A percentile compares a stretch with the other conserved stretches of the same genome.
Evolutionary conservation across 2,329 filamentous ascomycete species (phyloP).

Genomic region (Teratosphaeriaceae sp.): DNA sequence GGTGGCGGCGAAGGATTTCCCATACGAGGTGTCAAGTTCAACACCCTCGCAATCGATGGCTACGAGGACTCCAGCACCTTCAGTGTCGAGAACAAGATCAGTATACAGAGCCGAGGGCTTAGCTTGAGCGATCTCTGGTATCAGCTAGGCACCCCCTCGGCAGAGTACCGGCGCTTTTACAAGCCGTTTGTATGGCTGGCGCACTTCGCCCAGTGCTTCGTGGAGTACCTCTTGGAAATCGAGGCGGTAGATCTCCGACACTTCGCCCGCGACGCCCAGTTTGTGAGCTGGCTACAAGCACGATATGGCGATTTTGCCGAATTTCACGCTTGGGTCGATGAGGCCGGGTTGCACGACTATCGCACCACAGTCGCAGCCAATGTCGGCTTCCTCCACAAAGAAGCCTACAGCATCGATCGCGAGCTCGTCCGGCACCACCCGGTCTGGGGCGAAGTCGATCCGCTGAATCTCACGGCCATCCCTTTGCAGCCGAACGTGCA

Average conservation of each 20-base stretch:
- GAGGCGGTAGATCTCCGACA: slow-evolving; percentile 44
- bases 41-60: slow-evolving; percentile 56
- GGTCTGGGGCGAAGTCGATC: slow-evolving; percentile 34
- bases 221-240: slow-evolving; percentile 53
- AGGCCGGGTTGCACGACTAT: slow-evolving; percentile 49
- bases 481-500: slow-evolving; percentile 17
- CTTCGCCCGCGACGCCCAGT: slow-evolving; percentile 37
- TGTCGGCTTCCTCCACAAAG: slow-evolving; percentile 58
- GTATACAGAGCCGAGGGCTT: slow-evolving; percentile 51
- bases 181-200: slow-evolving; percentile 63
- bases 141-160: slow-evolving; percentile 48
- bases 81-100: slow-evolving; percentile 41
- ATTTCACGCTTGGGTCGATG: slow-evolving; percentile 44
- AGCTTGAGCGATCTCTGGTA: slow-evolving; percentile 52
- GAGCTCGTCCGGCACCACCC: slow-evolving; percentile 25
- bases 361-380: slow-evolving; percentile 55
- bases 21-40: slow-evolving; percentile 52
- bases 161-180: slow-evolving; percentile 58
- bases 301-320: background rate
- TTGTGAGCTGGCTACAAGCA: background rate
- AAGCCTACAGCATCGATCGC: slow-evolving; percentile 48
- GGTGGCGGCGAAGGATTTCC: slow-evolving; percentile 41
- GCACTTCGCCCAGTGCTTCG: slow-evolving; percentile 62
- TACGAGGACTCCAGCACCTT: slow-evolving; percentile 51
- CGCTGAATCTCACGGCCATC: slow-evolving; percentile 25